These are phyloP conservation scores for Microthyrium microscopicum DNA, from an alignment of 2,329 filamentous ascomycete genomes.

Conservation along the genomic window DNA sequence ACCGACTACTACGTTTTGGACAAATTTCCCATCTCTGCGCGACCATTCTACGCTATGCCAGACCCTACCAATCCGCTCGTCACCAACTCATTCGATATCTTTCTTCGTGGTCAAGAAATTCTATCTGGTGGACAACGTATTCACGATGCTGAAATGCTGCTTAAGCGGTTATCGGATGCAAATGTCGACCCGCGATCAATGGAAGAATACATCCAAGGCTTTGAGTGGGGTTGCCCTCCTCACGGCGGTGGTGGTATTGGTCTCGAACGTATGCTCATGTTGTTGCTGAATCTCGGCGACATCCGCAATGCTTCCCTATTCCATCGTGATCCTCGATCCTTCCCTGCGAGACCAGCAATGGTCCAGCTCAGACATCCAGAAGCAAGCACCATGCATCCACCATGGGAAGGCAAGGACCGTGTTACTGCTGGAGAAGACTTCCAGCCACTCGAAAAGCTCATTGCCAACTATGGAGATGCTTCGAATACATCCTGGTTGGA, in stretches of 20 bases:
- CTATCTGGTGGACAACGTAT: slow-evolving; percentile 88
- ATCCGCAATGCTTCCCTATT: slow-evolving; percentile 79
- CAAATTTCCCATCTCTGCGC: slow-evolving; percentile 71
- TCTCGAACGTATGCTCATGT: slow-evolving; percentile 73
- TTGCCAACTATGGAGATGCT: slow-evolving; percentile 89
- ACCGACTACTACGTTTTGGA: slow-evolving; percentile 92
- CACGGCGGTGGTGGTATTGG: slow-evolving; percentile 85
- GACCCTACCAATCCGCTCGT: slow-evolving; percentile 54
- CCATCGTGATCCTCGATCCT: slow-evolving; percentile 73
- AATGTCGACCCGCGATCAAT: slow-evolving; percentile 68
- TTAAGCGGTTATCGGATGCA: slow-evolving; percentile 56
- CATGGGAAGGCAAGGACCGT: slow-evolving; percentile 40
- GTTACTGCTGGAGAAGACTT: slow-evolving; percentile 34
- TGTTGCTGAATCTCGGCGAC: slow-evolving; percentile 73
- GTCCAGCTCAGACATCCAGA: slow-evolving; percentile 67
- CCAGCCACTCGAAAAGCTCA: slow-evolving; percentile 68
- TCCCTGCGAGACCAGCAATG: slow-evolving; percentile 49
- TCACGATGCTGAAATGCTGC: slow-evolving; percentile 59
- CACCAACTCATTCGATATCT: slow-evolving; percentile 92
- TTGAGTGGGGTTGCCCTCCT: slow-evolving; percentile 75
- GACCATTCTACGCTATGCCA: slow-evolving; percentile 84
- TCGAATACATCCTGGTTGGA: slow-evolving; percentile 91
- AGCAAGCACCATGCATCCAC: slow-evolving; percentile 60
- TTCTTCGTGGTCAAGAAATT: slow-evolving; percentile 84
- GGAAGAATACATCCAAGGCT: slow-evolving; percentile 79